Base-by-base conservation (phyloP, 106 monocot genomes). In the Ottelia alismoides region DNA sequence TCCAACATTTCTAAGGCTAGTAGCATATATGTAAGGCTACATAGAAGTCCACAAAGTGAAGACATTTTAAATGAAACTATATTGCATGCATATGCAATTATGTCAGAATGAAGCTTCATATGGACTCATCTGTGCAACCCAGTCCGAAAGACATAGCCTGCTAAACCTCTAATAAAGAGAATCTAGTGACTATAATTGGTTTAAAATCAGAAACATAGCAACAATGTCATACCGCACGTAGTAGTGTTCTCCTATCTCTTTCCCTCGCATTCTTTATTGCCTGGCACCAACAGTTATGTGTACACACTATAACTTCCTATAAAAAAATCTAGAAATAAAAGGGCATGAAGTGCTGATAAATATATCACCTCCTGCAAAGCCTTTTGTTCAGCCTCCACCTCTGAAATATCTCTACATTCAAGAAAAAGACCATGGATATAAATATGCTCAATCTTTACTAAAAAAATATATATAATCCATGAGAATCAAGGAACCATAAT, bases 261-360 rank as follows among this genome's bases (percentile, higher is more conserved):
- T 87, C 87, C 22, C 87, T 71, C 45, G 87, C 74, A 75, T 72
- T 73, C 55, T 74, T 77, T 57, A 86, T 64, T 20, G 85, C 81
- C 85, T 86, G n/a, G 35, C 49, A 60, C 28, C 7, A 62, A 25
- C 25, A 2, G 3, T 18, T 0, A 60, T 3, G 29, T 7, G 27
- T 20, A 4, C n/a, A 30, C 7, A 27, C 10, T 20, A 28, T 17
- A 4, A 51, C 12, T 23, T 24, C 51, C 6, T 23, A 20, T 6
- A 12, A 51, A n/a, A 51, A 24, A 51, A 0, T 0, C 25, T 14
- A 19, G 29, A 3, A 29, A 22, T 35, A 28, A 56, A 45, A 47
- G 55, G 55, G 23, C 49, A 29, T 2, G 18, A 4, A 60, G 21
- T 7, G 1, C 14, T 17, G 40, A 16, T 7, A 56, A 40, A n/a